These are phyloP conservation scores for Parmelia sp. DNA, from an alignment of 495 filamentous ascomycete genomes.

Conservation along the genomic window DNA sequence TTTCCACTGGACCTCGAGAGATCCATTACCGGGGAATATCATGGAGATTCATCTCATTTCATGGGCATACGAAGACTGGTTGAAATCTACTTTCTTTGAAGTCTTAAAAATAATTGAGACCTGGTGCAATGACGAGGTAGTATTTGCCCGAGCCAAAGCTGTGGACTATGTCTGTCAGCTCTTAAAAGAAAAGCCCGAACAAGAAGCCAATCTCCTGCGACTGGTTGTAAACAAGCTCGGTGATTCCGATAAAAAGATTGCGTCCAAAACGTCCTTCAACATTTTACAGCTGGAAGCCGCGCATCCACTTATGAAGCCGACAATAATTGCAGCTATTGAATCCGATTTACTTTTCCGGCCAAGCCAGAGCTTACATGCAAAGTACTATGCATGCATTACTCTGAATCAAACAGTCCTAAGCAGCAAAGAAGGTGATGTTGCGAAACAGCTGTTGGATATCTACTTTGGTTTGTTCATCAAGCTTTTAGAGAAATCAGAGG, in stretches of 20 bases:
- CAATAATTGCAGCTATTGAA: conserved; percentile 77
- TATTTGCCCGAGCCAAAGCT: conserved; percentile 78
- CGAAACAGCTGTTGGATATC: conserved; percentile 71
- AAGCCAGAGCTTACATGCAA: conserved; percentile 77
- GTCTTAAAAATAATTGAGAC: conserved; percentile 80
- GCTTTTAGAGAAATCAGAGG: conserved; percentile 57
- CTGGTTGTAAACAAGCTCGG: conserved; percentile 93
- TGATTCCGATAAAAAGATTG: conserved; percentile 87
- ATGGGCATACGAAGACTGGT: conserved; percentile 92
- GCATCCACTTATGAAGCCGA: conserved; percentile 87
- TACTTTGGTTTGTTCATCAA: conserved; percentile 84
- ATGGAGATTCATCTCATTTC: conserved; percentile 69
- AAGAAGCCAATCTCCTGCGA: conserved; percentile 88
- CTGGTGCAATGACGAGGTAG: conserved; percentile 90
- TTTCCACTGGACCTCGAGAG: conserved; percentile 56
- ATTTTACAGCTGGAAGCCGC: conserved; percentile 80
- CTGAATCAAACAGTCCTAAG: conserved; percentile 93
- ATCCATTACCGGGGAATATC: conserved; percentile 62
- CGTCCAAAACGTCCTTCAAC: conserved; percentile 84
- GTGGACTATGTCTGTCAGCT: conserved; percentile 85
- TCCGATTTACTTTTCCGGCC: conserved; percentile 80
- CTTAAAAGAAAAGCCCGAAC: conserved; percentile 91
- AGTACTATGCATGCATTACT: conserved; percentile 93
- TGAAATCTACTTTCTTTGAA: conserved; percentile 88
- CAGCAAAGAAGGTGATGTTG: conserved; percentile 72